Base-by-base conservation (phyloP, 2,329 filamentous ascomycete genomes). In the Arthrobotrys conoides region DNA sequence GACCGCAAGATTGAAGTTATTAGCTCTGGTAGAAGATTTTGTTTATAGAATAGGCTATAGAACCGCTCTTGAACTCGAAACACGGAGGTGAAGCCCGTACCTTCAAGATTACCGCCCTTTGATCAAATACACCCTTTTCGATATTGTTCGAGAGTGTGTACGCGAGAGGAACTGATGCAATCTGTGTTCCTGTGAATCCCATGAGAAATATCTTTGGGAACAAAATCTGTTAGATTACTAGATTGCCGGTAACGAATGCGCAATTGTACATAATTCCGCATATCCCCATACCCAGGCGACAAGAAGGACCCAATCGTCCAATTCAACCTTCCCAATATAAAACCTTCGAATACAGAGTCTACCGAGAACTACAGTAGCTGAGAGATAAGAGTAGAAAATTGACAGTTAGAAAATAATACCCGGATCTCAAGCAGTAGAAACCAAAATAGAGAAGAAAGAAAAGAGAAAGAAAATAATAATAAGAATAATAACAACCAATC, bases 271-370 rank as follows among this genome's bases (percentile, higher is more conserved):
- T 5, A 38, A 10, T 38, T 55, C 0, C 5, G 5, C 18, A n/a
- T 38, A n/a, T 18, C 22, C 20, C 2, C 75, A 10, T 72, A 78
- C 75, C 75, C 75, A 78, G 10, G 75, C 68, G 14, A 38, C 33
- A 64, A 55, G 24, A 20, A 72, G 46, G 27, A 72, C 36, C 68
- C 53, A 78, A 65, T 78, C 75, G 30, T 72, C 55, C 5, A 57
- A 3, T 18, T 78, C 68, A 16, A 72, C 30, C 18, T 57, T 71
- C 8, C 68, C 36, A 51, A 68, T 63, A 44, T 68, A 72, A 10
- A 55, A 68, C 38, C 33, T 72, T 33, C 68, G 44, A 6, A 68
- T 51, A 18, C 33, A 22, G 14, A 78, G 36, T 16, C 68, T 55
- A 20, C 33, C 33, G 14, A 72, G 12, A 51, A 69, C 68, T 10